A percentile compares a stretch with the other conserved stretches of the same genome.
Conservation (phyloP, 164 flowering plant species). For the Sedum album region DNA sequence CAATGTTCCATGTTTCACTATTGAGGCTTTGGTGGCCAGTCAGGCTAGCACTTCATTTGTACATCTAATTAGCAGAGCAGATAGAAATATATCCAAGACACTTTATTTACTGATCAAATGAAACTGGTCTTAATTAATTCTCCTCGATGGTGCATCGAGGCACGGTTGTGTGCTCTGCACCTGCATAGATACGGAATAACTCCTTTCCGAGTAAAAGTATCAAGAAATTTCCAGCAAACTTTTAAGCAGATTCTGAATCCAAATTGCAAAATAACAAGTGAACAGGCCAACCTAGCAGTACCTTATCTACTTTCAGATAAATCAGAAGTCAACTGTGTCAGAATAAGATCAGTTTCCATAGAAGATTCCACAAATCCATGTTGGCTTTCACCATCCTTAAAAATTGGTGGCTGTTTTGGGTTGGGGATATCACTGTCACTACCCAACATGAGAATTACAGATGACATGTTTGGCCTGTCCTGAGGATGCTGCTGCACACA, state of each 20-base stretch:
- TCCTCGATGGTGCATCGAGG: too few species aligned
- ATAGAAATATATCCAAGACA: too few species aligned
- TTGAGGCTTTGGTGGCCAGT: too few species aligned
- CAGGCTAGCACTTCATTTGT: too few species aligned
- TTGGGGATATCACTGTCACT: background rate
- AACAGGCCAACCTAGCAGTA: background rate
- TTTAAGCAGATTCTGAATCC: background rate
- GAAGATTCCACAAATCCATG: background rate
- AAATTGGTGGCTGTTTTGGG: background rate
- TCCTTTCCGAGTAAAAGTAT: too few species aligned
- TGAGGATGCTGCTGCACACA: slow-evolving; percentile 20
- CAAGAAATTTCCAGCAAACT: background rate
- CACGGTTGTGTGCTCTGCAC: too few species aligned
- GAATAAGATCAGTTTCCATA: background rate
- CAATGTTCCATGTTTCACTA: too few species aligned
- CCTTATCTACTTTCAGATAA: slow-evolving; percentile 7
- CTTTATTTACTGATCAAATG: too few species aligned
- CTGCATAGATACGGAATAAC: too few species aligned
- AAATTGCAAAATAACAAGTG: background rate
- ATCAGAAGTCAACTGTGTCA: slow-evolving; percentile 20
- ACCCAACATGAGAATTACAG: slow-evolving; percentile 13
- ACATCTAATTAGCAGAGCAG: too few species aligned
- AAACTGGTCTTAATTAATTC: too few species aligned
- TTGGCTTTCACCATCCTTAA: background rate
- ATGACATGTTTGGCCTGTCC: slow-evolving; percentile 25